Conservation (phyloP, 2,329 filamentous ascomycete genomes). For the Trichoderma koningii region DNA sequence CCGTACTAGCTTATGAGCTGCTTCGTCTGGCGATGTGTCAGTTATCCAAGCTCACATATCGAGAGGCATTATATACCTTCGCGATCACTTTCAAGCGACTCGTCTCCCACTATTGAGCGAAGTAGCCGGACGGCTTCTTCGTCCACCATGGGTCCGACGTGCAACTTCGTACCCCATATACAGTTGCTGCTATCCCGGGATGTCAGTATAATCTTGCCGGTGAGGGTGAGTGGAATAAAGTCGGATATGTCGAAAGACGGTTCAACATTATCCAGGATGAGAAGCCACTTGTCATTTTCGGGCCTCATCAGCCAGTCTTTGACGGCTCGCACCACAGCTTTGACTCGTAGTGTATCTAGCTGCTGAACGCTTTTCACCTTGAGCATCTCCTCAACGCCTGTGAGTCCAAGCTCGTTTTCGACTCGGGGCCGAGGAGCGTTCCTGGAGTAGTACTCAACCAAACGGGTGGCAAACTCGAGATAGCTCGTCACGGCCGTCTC, state of each 20-base stretch:
- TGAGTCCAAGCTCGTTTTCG: constrained; percentile 34
- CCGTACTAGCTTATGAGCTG: constrained; percentile 29
- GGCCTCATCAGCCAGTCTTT: constrained; percentile 36
- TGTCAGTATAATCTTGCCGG: constrained; percentile 34
- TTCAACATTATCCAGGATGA: constrained; percentile 34
- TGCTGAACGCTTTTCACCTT: constrained; percentile 33
- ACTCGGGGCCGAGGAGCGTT: constrained; percentile 29
- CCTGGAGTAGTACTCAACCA: constrained; percentile 33
- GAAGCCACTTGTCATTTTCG: constrained; percentile 34
- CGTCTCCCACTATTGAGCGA: constrained; percentile 24
- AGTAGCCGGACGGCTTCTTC: constrained; percentile 31
- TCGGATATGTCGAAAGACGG: constrained; percentile 34
- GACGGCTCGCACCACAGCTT: constrained; percentile 34
- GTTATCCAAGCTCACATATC: neutral
- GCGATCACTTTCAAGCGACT: constrained; percentile 1
- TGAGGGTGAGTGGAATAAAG: constrained; percentile 34
- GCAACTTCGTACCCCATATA: constrained; percentile 32
- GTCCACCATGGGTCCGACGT: constrained; percentile 31
- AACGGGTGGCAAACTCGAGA: constrained; percentile 32
- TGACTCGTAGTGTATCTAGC: constrained; percentile 32
- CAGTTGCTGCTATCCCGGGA: constrained; percentile 32
- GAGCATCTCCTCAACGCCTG: constrained; percentile 34
- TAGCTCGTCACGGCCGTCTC: constrained; percentile 35
- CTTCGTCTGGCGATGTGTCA: constrained; percentile 26
- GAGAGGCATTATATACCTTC: constrained; percentile 26